Evolutionary conservation across 106 monocot genomes (phyloP).

Genomic region (Allium sativum): DNA sequence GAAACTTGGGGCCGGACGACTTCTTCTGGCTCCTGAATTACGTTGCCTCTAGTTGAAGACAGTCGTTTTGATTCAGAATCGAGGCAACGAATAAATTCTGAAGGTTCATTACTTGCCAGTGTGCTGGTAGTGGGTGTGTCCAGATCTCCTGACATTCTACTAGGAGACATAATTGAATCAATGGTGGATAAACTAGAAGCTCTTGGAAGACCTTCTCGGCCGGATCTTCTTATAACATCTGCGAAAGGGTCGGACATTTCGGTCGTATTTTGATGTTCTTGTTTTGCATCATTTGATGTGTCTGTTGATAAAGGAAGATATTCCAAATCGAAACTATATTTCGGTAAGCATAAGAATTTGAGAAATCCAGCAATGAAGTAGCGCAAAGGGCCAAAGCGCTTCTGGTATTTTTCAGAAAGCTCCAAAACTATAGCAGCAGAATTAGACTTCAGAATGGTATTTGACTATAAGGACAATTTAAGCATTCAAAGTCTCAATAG

Average conservation of each 20-base stretch:
- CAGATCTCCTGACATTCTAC: conserved; percentile 49
- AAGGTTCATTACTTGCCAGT: conserved; percentile 70
- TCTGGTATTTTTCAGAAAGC: conserved; percentile 91
- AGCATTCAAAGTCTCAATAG: no score
- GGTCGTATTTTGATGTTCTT: conserved; percentile 14
- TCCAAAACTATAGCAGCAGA: conserved; percentile 63
- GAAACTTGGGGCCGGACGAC: conserved; percentile 65
- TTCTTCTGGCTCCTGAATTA: conserved; percentile 64
- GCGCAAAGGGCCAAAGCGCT: conserved; percentile 87
- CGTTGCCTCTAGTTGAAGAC: conserved; percentile 57
- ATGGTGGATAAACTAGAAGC: conserved; percentile 73
- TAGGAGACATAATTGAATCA: conserved; percentile 72
- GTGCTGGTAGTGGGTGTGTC: conserved; percentile 39
- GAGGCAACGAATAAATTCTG: conserved; percentile 78
- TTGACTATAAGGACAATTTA: no score
- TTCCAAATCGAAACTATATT: conserved; percentile 85
- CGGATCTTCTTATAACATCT: conserved; percentile 34
- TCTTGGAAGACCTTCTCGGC: conserved; percentile 36
- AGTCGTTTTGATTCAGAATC: conserved; percentile 79
- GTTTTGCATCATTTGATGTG: conserved; percentile 16
- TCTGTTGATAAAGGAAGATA: conserved; percentile 60
- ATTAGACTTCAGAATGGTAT: conserved; percentile 6
- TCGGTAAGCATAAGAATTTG: conserved; percentile 83
- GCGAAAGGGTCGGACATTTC: conserved; percentile 26
- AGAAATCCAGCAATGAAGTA: conserved; percentile 83